Conservation (phyloP, 1,139 yeast genomes). For the Geotrichum histeridarum region DNA sequence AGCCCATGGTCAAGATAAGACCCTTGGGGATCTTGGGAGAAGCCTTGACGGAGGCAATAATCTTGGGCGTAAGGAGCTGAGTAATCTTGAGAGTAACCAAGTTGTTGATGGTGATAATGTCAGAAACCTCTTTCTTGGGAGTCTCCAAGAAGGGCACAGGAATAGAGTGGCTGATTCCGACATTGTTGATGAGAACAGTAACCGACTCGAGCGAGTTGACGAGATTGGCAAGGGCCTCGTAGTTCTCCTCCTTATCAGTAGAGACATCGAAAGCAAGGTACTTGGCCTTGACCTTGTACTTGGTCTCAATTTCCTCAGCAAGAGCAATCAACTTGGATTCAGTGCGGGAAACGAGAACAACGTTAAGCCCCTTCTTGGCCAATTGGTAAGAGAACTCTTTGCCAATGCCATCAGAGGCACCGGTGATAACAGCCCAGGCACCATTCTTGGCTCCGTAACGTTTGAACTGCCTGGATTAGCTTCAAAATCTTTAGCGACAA, state of each 20-base stretch:
- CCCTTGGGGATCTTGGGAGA: slow-evolving; percentile 42
- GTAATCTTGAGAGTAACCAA: slow-evolving; percentile 81
- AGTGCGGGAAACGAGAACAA: slow-evolving; percentile 81
- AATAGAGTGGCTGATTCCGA: slow-evolving; percentile 89
- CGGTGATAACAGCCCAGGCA: slow-evolving; percentile 89
- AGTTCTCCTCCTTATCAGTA: slow-evolving; percentile 50
- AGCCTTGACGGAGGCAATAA: slow-evolving; percentile 50
- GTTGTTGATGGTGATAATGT: slow-evolving; percentile 80
- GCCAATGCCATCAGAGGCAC: slow-evolving; percentile 97
- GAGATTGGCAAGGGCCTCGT: slow-evolving; percentile 47
- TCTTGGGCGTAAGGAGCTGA: slow-evolving; percentile 64
- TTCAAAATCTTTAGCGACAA: neutral
- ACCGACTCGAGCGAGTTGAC: slow-evolving; percentile 48
- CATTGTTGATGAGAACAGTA: slow-evolving; percentile 79
- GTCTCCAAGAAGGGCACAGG: slow-evolving; percentile 93
- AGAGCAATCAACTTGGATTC: slow-evolving; percentile 64
- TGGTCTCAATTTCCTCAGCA: slow-evolving; percentile 56
- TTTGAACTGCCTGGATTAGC: slow-evolving; percentile 32
- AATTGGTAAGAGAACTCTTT: slow-evolving; percentile 83
- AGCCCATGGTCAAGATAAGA: slow-evolving; percentile 88
- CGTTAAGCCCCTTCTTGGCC: slow-evolving; percentile 78
- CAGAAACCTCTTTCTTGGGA: slow-evolving; percentile 60
- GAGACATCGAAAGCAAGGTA: slow-evolving; percentile 78
- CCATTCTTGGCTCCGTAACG: slow-evolving; percentile 67
- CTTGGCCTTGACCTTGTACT: slow-evolving; percentile 59